phyloP scores from a whole-genome alignment of 768 basidiomycete species.

The Pholiota molesta region DNA sequence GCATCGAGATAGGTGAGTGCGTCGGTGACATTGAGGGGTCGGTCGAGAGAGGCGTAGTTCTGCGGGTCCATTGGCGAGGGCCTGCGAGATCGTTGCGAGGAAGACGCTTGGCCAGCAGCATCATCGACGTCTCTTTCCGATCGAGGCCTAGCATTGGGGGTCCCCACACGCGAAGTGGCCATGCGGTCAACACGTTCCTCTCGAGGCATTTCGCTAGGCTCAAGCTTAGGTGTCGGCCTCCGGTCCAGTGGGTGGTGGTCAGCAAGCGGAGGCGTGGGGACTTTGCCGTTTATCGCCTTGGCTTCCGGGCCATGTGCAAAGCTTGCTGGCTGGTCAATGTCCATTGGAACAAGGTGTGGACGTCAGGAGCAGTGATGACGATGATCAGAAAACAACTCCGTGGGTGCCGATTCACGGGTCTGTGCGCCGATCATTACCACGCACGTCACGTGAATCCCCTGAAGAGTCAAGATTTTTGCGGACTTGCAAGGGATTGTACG shows the following conservation, averaged over 20 bases:
- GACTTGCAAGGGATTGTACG: too few relatives aligned
- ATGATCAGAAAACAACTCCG: constrained; percentile 24
- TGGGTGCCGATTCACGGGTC: constrained; percentile 15
- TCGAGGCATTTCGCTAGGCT: constrained; percentile 1
- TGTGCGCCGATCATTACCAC: constrained; percentile 32
- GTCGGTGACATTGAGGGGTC: constrained; percentile 93
- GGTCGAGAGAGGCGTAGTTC: constrained; percentile 35
- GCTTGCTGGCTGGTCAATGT: constrained; percentile 17
- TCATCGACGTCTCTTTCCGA: neutral
- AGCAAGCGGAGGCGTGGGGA: neutral
- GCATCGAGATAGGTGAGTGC: constrained; percentile 91
- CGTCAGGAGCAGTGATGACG: constrained; percentile 13
- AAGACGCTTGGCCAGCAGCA: constrained; percentile 10
- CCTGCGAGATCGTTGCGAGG: constrained; percentile 25
- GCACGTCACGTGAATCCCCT: constrained; percentile 18
- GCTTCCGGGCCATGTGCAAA: neutral
- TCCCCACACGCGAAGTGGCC: constrained; percentile 12
- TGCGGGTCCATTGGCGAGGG: constrained; percentile 33
- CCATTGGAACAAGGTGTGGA: constrained; percentile 11
- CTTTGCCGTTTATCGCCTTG: neutral
- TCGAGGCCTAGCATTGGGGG: neutral
- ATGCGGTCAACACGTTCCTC: constrained; percentile 9
- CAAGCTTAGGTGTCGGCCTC: constrained; percentile 13
- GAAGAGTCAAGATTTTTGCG: too few relatives aligned
- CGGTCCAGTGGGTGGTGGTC: constrained; percentile 12